Base-by-base conservation (phyloP, 495 filamentous ascomycete species). In the Podospora pseudoanserina region DNA sequence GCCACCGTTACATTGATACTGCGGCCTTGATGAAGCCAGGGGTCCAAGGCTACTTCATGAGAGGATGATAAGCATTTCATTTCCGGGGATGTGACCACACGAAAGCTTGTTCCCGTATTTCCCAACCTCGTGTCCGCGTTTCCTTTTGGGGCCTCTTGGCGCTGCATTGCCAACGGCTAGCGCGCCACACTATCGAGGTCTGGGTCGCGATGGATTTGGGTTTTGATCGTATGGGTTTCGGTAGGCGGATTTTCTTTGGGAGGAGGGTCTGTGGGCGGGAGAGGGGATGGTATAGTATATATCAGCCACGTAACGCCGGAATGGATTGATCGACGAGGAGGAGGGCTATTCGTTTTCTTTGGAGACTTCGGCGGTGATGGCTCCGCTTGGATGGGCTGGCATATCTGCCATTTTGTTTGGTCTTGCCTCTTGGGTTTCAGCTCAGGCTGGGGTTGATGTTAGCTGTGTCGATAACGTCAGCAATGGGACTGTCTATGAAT, bases 401-500 rank as follows among this genome's bases (percentile, higher is more conserved):
- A 3, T 49, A 13, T 49, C 39, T 49, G 39, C 39, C 39, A 5
- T 49, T 49, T 49, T 49, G 39, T 6, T 49, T 49, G 7, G 13
- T 49, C 9, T 49, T 49, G 13, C 39, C 15, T 49, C 39, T 6
- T 49, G 0, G 7, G 13, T 11, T 49, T 49, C 5, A 9, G 1
- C 39, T 49, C 39, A 58, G 55, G 55, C 55, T 11, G 55, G 23
- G 19, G 23, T 18, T 18, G 30, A 7, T 4, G 55, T 58, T 20
- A 20, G n/a, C n/a, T 58, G 55, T 18, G 2, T 0, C 13, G 18
- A 58, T 26, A 58, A 58, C 55, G 23, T 7, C n/a, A 58, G 55
- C n/a, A 19, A 61, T 32, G 59, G 59, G 28, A 61, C 59, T n/a
- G 28, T 61, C 23, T 61, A 61, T n/a, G 23, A 61, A 30, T 5